These are phyloP conservation scores for Rhizopogon vulgaris DNA, from an alignment of 768 basidiomycete species.

Conservation along the genomic window DNA sequence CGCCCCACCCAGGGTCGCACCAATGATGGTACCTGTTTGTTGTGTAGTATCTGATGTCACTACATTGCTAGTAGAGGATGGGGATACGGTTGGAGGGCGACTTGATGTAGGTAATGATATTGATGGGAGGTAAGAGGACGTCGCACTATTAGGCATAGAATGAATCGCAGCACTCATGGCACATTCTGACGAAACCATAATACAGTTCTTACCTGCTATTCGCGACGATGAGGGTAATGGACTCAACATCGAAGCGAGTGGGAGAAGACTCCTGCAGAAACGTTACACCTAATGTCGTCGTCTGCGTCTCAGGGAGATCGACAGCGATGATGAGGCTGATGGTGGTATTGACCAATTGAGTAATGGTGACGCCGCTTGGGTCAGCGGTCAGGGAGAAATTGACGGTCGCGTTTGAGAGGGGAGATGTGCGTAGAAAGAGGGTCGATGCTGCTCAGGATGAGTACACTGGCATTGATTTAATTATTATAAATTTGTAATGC, in stretches of 20 bases:
- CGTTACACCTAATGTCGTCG: slow-evolving; percentile 38
- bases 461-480: slow-evolving; percentile 3
- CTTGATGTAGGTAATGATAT: slow-evolving; percentile 19
- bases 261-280: slow-evolving; percentile 23
- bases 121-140: slow-evolving; percentile 20
- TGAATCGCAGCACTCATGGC: neutral
- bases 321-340: slow-evolving; percentile 33
- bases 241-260: slow-evolving; percentile 32
- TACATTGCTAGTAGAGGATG: slow-evolving; percentile 6
- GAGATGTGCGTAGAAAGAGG: slow-evolving; percentile 37
- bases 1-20: slow-evolving; percentile 7
- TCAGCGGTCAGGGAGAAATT: slow-evolving; percentile 44
- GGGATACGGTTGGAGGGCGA: slow-evolving; percentile 10
- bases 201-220: slow-evolving; percentile 28
- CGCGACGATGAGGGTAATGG: slow-evolving; percentile 31
- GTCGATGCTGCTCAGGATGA: slow-evolving; percentile 30
- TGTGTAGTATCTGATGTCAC: neutral
- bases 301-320: slow-evolving; percentile 32
- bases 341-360: slow-evolving; percentile 34
- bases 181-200: neutral
- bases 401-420: slow-evolving; percentile 43
- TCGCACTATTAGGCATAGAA: slow-evolving; percentile 11
- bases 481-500: neutral
- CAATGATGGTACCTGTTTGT: slow-evolving; percentile 11
- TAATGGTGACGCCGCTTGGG: slow-evolving; percentile 29